These are phyloP conservation scores for Hymenoscyphus albidus DNA, from an alignment of 2,329 filamentous ascomycete species.

Conservation along the genomic window DNA sequence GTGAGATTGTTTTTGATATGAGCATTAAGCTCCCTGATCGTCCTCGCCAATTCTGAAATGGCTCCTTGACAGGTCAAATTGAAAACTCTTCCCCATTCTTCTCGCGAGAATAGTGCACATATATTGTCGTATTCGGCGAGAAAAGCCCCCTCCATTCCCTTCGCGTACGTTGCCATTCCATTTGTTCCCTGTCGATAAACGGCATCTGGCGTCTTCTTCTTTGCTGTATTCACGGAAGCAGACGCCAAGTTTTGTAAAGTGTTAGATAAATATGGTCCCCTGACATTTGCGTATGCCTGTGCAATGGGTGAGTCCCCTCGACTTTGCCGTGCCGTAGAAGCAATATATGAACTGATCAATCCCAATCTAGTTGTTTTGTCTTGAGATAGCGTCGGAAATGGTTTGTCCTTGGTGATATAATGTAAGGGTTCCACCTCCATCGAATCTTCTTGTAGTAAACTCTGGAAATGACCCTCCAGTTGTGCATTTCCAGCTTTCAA, in stretches of 20 bases:
- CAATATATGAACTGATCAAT: slow-evolving; percentile 75
- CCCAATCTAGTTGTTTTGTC: slow-evolving; percentile 73
- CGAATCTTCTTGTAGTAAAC: slow-evolving; percentile 73
- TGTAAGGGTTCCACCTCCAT: slow-evolving; percentile 82
- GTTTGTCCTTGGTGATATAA: slow-evolving; percentile 82
- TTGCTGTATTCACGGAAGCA: slow-evolving; percentile 78
- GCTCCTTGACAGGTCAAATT: slow-evolving; percentile 74
- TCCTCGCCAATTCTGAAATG: slow-evolving; percentile 78
- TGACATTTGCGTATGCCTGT: slow-evolving; percentile 78
- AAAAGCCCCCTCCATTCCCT: slow-evolving; percentile 82
- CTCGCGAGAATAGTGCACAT: slow-evolving; percentile 76
- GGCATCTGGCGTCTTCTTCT: slow-evolving; percentile 73
- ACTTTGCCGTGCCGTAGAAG: slow-evolving; percentile 52
- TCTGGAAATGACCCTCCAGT: slow-evolving; percentile 79
- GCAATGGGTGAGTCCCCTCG: slow-evolving; percentile 65
- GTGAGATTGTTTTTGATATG: slow-evolving; percentile 83
- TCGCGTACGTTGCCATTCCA: slow-evolving; percentile 84
- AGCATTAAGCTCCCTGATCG: slow-evolving; percentile 80
- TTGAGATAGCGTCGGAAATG: slow-evolving; percentile 76
- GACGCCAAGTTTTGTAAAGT: slow-evolving; percentile 83
- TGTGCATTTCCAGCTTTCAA: slow-evolving; percentile 76
- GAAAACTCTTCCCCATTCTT: slow-evolving; percentile 79
- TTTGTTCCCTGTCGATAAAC: slow-evolving; percentile 87
- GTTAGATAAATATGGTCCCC: slow-evolving; percentile 79
- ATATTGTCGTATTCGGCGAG: slow-evolving; percentile 88